Conservation (phyloP, 345 rosid species). For the Arabis hirsuta region DNA sequence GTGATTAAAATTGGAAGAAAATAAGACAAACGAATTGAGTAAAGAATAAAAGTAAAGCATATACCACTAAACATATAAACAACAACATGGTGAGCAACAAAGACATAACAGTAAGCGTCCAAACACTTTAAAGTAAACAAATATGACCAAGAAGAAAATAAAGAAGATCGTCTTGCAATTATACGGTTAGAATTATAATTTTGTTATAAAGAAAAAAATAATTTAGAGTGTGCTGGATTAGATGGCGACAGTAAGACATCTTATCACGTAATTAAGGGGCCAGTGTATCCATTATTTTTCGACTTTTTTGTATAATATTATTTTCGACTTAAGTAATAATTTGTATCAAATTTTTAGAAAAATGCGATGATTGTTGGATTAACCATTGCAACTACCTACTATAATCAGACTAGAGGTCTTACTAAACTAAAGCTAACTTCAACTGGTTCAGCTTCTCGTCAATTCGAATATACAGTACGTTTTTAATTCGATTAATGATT, state of each 20-base stretch:
- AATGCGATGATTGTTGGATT: not conserved
- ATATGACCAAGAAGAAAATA: conserved; percentile 27
- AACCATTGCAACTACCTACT: conserved; percentile 10
- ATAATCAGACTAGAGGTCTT: not conserved
- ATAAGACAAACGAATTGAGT: conserved; percentile 36
- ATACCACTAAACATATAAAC: conserved; percentile 41
- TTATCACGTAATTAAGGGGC: conserved; percentile 42
- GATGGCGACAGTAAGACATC: conserved; percentile 43
- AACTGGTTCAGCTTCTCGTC: not conserved
- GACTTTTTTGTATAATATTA: not conserved
- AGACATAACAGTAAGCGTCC: conserved; percentile 42
- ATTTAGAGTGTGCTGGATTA: conserved; percentile 37
- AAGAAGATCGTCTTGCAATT: conserved; percentile 2
- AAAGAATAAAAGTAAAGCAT: conserved; percentile 44
- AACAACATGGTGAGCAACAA: conserved; percentile 39
- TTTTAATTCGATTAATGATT: not conserved
- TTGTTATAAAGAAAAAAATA: not conserved
- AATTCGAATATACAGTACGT: not conserved
- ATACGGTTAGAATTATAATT: not conserved
- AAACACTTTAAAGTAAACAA: conserved; percentile 41
- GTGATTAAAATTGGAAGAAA: conserved; percentile 25
- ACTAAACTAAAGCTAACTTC: not conserved
- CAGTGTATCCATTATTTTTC: conserved; percentile 1
- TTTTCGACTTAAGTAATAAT: not conserved
- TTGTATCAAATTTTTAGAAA: not conserved